Evolutionary conservation across 2,329 filamentous ascomycete species (phyloP).

Genomic region (Magnaporthiopsis rhizophila): DNA sequence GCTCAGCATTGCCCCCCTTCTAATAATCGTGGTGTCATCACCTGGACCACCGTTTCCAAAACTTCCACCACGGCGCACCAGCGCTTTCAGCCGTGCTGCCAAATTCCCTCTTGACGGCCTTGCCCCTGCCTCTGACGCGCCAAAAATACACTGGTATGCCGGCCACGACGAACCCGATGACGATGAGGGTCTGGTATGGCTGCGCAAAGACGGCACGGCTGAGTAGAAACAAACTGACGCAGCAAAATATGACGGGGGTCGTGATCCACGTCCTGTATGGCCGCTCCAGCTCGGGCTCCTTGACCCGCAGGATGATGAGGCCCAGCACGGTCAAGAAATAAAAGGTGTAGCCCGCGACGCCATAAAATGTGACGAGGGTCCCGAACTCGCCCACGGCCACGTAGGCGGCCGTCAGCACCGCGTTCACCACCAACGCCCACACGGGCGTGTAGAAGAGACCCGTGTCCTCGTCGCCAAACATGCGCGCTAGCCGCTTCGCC

Average conservation of each 20-base stretch:
- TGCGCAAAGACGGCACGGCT: slow-evolving; percentile 84
- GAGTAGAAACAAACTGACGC: slow-evolving; percentile 86
- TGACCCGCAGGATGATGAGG: slow-evolving; percentile 80
- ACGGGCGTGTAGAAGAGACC: slow-evolving; percentile 92
- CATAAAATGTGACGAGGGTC: slow-evolving; percentile 92
- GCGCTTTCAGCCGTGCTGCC: slow-evolving; percentile 18
- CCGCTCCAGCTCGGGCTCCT: slow-evolving; percentile 77
- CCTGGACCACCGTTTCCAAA: slow-evolving; percentile 41
- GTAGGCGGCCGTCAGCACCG: slow-evolving; percentile 64
- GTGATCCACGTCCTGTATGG: slow-evolving; percentile 96
- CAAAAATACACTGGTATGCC: slow-evolving; percentile 87
- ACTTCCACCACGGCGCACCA: slow-evolving; percentile 44
- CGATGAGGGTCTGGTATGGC: slow-evolving; percentile 81
- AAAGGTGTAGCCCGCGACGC: slow-evolving; percentile 93
- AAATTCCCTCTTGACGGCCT: slow-evolving; percentile 34
- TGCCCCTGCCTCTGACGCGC: slow-evolving; percentile 60
- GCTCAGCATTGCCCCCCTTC: neutral
- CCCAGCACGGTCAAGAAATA: slow-evolving; percentile 95
- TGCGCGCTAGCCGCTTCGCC: slow-evolving; percentile 47
- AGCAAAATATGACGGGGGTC: slow-evolving; percentile 97
- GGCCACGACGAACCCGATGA: slow-evolving; percentile 73
- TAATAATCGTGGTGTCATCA: neutral
- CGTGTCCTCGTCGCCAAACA: slow-evolving; percentile 68
- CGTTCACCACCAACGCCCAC: slow-evolving; percentile 80
- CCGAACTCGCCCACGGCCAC: slow-evolving; percentile 82